Percentiles rank a stretch among this genome's conserved stretches.
These are phyloP conservation scores for Trichoderma oligosporum DNA, from an alignment of 2,329 filamentous ascomycete genomes.

Conservation along the genomic window DNA sequence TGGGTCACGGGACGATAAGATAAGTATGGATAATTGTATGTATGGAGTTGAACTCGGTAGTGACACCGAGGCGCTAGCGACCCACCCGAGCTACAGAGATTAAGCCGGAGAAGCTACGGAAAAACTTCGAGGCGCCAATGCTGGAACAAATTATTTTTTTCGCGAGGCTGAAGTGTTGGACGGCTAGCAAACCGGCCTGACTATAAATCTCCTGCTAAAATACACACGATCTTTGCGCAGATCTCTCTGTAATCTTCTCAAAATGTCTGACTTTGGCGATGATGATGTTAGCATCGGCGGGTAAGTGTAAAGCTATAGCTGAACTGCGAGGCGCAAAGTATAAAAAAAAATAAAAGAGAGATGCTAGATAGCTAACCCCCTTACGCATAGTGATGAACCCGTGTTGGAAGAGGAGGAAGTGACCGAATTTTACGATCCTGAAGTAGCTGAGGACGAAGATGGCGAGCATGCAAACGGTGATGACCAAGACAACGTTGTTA, in stretches of 20 bases:
- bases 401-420: constrained; percentile 68
- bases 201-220: neutral
- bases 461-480: constrained; percentile 51
- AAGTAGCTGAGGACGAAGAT: constrained; percentile 52
- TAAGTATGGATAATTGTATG: neutral
- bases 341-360: neutral
- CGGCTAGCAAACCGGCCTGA: neutral
- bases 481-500: constrained; percentile 57
- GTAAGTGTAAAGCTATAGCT: constrained; percentile 39
- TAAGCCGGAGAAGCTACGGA: constrained; percentile 32
- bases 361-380: neutral
- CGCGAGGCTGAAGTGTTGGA: constrained; percentile 22
- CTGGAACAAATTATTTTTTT: constrained; percentile 32
- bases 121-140: constrained; percentile 29
- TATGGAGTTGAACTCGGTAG: no score
- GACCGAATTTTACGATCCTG: constrained; percentile 53
- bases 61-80: constrained; percentile 8
- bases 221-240: neutral
- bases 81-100: neutral
- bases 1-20: constrained; percentile 17
- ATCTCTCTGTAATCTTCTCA: constrained; percentile 24
- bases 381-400: constrained; percentile 58
- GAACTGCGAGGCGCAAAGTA: constrained; percentile 24
- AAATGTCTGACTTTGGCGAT: constrained; percentile 72
- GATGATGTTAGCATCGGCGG: constrained; percentile 57